Conservation (phyloP, 805 yeast species). For the Wickerhamomyces rabaulensis region DNA sequence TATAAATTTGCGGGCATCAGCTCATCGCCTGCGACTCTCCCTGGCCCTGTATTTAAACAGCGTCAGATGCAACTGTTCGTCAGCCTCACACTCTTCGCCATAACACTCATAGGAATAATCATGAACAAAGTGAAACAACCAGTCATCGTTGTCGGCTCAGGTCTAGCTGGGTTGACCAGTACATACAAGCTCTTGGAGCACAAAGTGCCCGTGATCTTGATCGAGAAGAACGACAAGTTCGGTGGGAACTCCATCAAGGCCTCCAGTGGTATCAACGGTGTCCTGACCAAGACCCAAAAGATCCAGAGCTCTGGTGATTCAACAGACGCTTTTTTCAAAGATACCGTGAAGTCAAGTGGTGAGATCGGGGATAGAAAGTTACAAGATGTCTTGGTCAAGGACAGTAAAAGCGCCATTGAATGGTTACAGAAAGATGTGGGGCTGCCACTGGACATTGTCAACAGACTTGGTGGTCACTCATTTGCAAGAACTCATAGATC, state of each 20-base stretch:
- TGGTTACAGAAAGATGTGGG: constrained; percentile 67
- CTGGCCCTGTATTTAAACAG: too few relatives aligned
- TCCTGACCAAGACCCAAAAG: constrained; percentile 57
- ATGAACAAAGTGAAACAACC: constrained; percentile 6
- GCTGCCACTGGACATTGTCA: constrained; percentile 59
- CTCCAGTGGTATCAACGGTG: constrained; percentile 67
- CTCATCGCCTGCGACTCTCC: too few relatives aligned
- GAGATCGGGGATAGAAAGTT: constrained; percentile 54
- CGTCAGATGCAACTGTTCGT: not conserved
- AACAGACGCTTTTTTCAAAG: constrained; percentile 53
- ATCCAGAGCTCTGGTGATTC: constrained; percentile 46
- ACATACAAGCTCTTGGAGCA: constrained; percentile 45
- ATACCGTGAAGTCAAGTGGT: constrained; percentile 59
- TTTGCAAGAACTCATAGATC: constrained; percentile 81
- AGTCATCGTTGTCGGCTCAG: constrained; percentile 69
- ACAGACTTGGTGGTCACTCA: constrained; percentile 82
- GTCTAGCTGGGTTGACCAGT: constrained; percentile 71
- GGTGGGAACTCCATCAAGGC: constrained; percentile 64
- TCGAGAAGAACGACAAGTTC: constrained; percentile 43
- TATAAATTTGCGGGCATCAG: too few relatives aligned
- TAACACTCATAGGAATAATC: not conserved
- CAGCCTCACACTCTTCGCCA: not conserved
- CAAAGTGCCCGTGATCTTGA: constrained; percentile 36
- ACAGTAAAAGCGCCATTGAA: constrained; percentile 61
- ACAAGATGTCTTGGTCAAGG: constrained; percentile 53